Conservation (phyloP, 371 early-diverging fungal species). For the Apophysomyces sp. region DNA sequence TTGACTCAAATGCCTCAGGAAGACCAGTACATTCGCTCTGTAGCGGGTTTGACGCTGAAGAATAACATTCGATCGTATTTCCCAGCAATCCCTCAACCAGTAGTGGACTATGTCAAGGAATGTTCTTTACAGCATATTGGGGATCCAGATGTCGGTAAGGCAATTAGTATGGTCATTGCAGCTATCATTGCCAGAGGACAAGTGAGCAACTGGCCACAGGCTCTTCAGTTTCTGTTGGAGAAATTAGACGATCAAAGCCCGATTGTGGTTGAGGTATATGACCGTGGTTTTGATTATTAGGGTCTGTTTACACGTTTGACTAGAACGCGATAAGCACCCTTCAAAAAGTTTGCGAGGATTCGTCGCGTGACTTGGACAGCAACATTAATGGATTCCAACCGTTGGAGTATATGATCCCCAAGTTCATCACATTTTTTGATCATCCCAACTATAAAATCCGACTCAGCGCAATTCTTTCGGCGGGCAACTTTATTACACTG, state of each 20-base stretch:
- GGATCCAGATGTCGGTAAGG: conserved; percentile 53
- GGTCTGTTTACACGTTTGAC: neutral
- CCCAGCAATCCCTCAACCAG: conserved; percentile 44
- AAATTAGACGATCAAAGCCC: conserved; percentile 58
- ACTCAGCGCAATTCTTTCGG: conserved; percentile 67
- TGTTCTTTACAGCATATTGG: conserved; percentile 58
- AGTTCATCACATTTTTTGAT: conserved; percentile 67
- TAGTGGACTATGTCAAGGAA: conserved; percentile 68
- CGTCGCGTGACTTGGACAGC: conserved; percentile 65
- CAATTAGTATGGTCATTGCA: conserved; percentile 76
- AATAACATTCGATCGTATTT: conserved; percentile 66
- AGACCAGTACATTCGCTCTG: conserved; percentile 46
- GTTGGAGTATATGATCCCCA: conserved; percentile 69
- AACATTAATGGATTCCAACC: conserved; percentile 64
- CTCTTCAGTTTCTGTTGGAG: conserved; percentile 56
- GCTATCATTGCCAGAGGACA: conserved; percentile 64
- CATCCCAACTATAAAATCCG: conserved; percentile 61
- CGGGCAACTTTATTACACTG: conserved; percentile 72
- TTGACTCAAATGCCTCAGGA: conserved; percentile 54
- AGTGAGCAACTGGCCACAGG: conserved; percentile 67
- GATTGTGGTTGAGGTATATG: conserved; percentile 62
- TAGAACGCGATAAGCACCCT: conserved; percentile 77
- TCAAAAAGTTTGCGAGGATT: conserved; percentile 86
- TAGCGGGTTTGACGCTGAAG: conserved; percentile 83
- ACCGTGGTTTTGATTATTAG: too few species aligned